Conservation (phyloP, 2,329 filamentous ascomycete species). For the Trichoderma sp. region DNA sequence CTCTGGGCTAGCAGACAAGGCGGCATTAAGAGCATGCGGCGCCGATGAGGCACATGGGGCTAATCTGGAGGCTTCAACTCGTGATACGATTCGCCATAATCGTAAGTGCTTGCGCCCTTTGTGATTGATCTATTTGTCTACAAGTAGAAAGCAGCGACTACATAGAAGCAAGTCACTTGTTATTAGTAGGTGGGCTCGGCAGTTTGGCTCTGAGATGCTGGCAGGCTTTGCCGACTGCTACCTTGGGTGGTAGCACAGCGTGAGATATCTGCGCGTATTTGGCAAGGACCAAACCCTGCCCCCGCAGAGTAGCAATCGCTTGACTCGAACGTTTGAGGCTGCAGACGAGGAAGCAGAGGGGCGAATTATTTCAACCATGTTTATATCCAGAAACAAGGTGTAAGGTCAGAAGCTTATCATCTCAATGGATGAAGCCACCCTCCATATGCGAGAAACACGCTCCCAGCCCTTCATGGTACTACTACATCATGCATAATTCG, state of each 20-base stretch:
- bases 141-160: not conserved
- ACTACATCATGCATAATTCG: not conserved
- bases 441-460: not conserved
- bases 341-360: slow-evolving; percentile 7
- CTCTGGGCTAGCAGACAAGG: slow-evolving; percentile 9
- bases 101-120: not conserved
- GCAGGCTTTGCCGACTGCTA: slow-evolving; percentile 9
- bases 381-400: not conserved
- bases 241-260: slow-evolving; percentile 13
- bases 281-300: not conserved
- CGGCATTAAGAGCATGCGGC: slow-evolving; percentile 24
- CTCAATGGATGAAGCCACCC: not conserved
- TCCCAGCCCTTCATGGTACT: not conserved
- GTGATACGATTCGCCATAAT: not conserved
- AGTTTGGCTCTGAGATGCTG: not conserved
- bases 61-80: not conserved
- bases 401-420: not conserved
- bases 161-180: not conserved
- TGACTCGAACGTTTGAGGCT: not conserved
- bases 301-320: not conserved
- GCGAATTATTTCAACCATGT: not conserved
- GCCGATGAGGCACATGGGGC: not conserved
- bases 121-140: not conserved
- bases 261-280: not conserved
- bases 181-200: not conserved